phyloP scores from a whole-genome alignment of 2,329 filamentous ascomycete genomes.

The Epichloe bromicola region DNA sequence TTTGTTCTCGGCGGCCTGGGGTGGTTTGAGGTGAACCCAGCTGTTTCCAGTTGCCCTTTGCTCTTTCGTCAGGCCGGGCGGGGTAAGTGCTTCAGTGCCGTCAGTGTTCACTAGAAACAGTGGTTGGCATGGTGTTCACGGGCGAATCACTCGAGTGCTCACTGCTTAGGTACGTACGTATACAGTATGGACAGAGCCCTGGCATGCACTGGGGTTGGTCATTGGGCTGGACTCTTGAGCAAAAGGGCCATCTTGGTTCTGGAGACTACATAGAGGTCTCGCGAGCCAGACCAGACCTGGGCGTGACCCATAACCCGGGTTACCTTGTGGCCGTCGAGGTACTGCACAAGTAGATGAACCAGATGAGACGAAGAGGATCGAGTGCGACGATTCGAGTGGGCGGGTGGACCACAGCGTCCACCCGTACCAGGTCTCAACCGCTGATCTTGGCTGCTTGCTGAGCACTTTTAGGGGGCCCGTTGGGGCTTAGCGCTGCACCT shows the following conservation, averaged over 20 bases:
- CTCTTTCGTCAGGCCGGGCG: slow-evolving; percentile 31
- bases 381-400: background rate
- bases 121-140: background rate
- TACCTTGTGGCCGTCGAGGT: no score
- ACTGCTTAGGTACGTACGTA: background rate
- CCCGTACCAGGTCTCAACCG: background rate
- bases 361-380: background rate
- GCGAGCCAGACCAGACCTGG: no score
- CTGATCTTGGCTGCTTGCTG: background rate
- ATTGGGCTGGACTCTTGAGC: background rate
- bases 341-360: no score
- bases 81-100: slow-evolving; percentile 28
- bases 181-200: background rate
- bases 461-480: background rate
- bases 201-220: background rate
- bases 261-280: no score
- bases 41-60: slow-evolving; percentile 11
- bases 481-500: slow-evolving; percentile 3
- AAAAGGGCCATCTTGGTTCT: background rate
- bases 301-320: no score
- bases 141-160: background rate
- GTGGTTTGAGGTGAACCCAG: slow-evolving; percentile 6
- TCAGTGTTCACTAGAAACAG: slow-evolving; percentile 2
- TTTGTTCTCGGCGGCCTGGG: slow-evolving; percentile 19
- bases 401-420: background rate